These are phyloP conservation scores for Crotalaria pallida DNA, from an alignment of 306 rosid genomes.

Conservation along the genomic window DNA sequence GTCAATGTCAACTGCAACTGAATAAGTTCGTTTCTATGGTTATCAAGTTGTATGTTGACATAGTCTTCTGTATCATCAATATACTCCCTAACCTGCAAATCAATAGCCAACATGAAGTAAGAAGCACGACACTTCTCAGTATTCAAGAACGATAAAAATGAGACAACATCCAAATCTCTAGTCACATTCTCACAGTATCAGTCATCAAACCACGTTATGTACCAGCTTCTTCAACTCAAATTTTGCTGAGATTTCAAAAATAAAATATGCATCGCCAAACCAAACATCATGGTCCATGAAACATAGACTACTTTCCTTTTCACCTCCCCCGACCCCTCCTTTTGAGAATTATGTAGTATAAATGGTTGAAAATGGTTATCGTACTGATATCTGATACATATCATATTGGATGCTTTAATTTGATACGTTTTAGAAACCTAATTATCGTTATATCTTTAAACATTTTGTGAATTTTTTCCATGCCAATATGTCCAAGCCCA, in stretches of 20 bases:
- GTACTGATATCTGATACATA: no score
- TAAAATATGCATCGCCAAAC: background rate
- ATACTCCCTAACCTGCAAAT: constrained; percentile 76
- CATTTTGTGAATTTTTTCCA: no score
- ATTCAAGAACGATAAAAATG: background rate
- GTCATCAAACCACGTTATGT: background rate
- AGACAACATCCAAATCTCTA: background rate
- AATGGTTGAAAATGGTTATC: no score
- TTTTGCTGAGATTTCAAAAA: background rate
- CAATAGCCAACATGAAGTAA: constrained; percentile 2
- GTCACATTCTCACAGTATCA: background rate
- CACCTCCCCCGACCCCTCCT: background rate
- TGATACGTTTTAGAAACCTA: no score
- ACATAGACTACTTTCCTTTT: background rate
- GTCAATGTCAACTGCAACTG: constrained; percentile 69
- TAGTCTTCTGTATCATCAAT: constrained; percentile 74
- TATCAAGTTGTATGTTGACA: constrained; percentile 69
- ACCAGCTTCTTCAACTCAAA: background rate
- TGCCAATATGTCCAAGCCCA: no score
- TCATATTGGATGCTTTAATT: no score
- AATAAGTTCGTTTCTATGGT: constrained; percentile 69
- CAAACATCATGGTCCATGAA: background rate
- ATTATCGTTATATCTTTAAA: no score
- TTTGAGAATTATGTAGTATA: no score
- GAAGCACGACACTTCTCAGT: constrained; percentile 12